phyloP scores from a whole-genome alignment of 2,329 filamentous ascomycete species.

The Pyricularia sp. region DNA sequence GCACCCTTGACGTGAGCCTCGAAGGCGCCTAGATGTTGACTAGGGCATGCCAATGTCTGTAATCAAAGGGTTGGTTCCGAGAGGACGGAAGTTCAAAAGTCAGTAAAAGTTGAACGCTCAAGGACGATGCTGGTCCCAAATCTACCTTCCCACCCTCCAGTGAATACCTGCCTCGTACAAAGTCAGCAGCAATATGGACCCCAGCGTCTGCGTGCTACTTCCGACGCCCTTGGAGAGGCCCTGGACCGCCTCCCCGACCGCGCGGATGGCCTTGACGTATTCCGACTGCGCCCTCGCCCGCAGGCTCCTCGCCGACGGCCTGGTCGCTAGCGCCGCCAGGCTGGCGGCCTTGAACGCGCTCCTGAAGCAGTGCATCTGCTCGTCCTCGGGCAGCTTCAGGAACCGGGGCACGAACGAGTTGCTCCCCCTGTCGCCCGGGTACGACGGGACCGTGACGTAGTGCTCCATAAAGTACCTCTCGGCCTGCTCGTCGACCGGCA shows the following conservation, averaged over 20 bases:
- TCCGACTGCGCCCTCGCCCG: not conserved
- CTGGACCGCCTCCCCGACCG: constrained; percentile 1
- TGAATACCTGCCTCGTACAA: constrained; percentile 1
- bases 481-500: constrained; percentile 3
- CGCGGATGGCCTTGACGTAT: constrained; percentile 2
- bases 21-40: not conserved
- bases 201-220: constrained; percentile 1
- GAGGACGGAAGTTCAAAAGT: not conserved
- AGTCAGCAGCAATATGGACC: not conserved
- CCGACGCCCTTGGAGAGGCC: not conserved
- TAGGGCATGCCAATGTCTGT: constrained; percentile 5
- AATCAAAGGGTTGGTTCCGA: not conserved
- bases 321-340: not conserved
- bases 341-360: not conserved
- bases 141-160: not conserved
- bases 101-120: not conserved
- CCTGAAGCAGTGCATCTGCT: not conserved
- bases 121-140: not conserved
- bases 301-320: not conserved
- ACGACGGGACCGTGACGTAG: not conserved
- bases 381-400: not conserved
- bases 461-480: not conserved
- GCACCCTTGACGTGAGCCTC: constrained; percentile 2
- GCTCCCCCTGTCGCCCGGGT: not conserved
- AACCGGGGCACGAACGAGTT: not conserved